These are phyloP conservation scores for Cymodocea nodosa DNA, from an alignment of 116 monocot species.

Conservation along the genomic window DNA sequence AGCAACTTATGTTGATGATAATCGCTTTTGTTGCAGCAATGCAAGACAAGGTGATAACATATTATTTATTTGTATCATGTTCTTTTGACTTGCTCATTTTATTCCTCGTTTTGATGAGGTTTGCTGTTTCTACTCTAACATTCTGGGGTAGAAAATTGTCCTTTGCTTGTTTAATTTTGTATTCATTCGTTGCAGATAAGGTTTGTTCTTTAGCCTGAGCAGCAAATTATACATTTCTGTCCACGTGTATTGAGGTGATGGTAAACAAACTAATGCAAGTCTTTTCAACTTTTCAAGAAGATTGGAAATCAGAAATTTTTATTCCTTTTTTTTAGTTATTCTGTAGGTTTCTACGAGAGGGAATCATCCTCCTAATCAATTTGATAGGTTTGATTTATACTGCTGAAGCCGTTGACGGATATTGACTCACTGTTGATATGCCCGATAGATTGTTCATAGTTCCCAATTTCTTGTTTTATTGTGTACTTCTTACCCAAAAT, in stretches of 20 bases:
- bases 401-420: too few species aligned
- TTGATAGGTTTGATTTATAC: too few species aligned
- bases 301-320: too few species aligned
- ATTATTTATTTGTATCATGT: not conserved
- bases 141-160: not conserved
- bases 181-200: slow-evolving; percentile 2
- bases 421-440: too few species aligned
- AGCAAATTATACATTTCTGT: not conserved
- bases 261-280: not conserved
- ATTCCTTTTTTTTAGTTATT: too few species aligned
- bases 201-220: slow-evolving; percentile 7
- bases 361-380: too few species aligned
- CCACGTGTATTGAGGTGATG: too few species aligned
- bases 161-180: not conserved
- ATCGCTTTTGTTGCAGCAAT: slow-evolving; percentile 78
- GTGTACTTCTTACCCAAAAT: too few species aligned
- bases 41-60: slow-evolving; percentile 25
- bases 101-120: not conserved
- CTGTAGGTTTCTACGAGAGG: too few species aligned
- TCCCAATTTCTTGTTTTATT: too few species aligned
- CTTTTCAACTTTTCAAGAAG: not conserved
- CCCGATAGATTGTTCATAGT: too few species aligned
- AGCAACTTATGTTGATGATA: slow-evolving; percentile 74
- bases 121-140: not conserved
- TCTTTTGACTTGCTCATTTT: not conserved